These are phyloP conservation scores for Gardenia jasminoides DNA, from an alignment of 257 asterid species.

Conservation along the genomic window DNA sequence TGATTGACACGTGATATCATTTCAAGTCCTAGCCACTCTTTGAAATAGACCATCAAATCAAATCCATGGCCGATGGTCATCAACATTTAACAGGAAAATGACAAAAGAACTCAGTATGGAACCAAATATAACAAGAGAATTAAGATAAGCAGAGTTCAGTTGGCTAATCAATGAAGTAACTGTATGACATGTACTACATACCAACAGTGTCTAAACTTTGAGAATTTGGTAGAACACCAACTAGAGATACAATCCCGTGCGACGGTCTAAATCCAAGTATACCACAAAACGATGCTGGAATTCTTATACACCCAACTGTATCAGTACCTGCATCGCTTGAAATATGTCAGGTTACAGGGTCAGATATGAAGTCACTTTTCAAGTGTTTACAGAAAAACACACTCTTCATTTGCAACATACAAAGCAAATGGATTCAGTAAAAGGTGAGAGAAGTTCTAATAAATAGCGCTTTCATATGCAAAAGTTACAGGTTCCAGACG, in stretches of 20 bases:
- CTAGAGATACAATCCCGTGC: constrained; percentile 66
- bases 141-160: not conserved
- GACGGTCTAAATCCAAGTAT: constrained; percentile 85
- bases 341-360: constrained; percentile 16
- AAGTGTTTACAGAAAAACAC: not conserved
- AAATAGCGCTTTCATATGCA: not conserved
- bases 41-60: not conserved
- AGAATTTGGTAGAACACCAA: constrained; percentile 81
- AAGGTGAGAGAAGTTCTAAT: not conserved
- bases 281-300: constrained; percentile 72
- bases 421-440: not conserved
- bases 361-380: not conserved
- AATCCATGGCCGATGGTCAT: not conserved
- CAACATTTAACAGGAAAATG: not conserved
- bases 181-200: constrained; percentile 32
- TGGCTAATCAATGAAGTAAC: not conserved
- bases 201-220: constrained; percentile 91
- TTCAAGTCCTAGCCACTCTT: not conserved
- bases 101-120: not conserved
- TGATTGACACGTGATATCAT: not conserved
- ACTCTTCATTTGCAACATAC: not conserved
- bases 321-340: constrained; percentile 61
- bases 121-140: not conserved
- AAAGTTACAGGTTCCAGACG: not conserved
- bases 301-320: constrained; percentile 55